These are phyloP conservation scores for Bruguiera gymnorhiza DNA, from an alignment of 345 rosid genomes.

Conservation along the genomic window DNA sequence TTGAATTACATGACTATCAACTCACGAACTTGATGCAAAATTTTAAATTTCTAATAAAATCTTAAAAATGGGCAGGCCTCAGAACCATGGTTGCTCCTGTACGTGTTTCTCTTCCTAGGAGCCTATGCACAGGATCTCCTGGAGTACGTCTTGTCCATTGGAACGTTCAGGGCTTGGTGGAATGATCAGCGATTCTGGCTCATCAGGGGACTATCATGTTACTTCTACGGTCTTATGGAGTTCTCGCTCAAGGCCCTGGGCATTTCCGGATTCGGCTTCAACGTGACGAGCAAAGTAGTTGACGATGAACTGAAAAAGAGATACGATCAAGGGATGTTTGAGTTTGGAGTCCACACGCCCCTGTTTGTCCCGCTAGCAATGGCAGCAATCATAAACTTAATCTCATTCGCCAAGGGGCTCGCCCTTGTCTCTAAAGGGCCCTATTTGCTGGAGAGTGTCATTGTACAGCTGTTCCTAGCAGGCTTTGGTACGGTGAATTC, in stretches of 20 bases:
- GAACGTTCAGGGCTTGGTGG: conserved; percentile 52
- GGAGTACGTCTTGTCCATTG: too few relatives aligned
- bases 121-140: too few relatives aligned
- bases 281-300: conserved; percentile 52
- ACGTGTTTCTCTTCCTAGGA: too few relatives aligned
- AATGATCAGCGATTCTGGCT: conserved; percentile 62
- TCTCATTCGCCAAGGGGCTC: conserved; percentile 38
- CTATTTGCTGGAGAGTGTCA: conserved; percentile 20
- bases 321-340: conserved; percentile 53
- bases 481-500: conserved; percentile 46
- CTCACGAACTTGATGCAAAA: too few relatives aligned
- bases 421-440: conserved; percentile 1
- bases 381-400: conserved; percentile 51
- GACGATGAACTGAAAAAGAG: conserved; percentile 49
- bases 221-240: conserved; percentile 38
- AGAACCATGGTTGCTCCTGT: too few relatives aligned
- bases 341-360: conserved; percentile 52
- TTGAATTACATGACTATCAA: too few relatives aligned
- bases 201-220: conserved; percentile 47
- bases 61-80: conserved; percentile 24
- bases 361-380: conserved; percentile 45
- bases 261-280: conserved; percentile 44
- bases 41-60: too few relatives aligned
- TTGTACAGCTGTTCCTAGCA: conserved; percentile 38
- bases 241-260: conserved; percentile 45